Conservation (phyloP, 2,329 filamentous ascomycete species). For the Xylariomycetidae sp. region DNA sequence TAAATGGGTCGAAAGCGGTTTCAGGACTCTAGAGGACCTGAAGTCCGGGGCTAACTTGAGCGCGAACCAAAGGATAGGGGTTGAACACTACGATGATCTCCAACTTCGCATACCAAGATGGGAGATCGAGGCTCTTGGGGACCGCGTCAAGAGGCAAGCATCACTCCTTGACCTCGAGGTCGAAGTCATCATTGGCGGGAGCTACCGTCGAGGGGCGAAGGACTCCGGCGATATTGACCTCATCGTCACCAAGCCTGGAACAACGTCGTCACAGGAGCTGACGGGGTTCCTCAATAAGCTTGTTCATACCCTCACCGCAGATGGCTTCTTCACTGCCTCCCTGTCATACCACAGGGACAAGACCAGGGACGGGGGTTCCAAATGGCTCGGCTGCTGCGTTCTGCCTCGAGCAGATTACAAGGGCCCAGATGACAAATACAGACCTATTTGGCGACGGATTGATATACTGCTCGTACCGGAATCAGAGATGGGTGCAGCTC, state of each 20-base stretch:
- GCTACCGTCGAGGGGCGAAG: conserved; percentile 72
- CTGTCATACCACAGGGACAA: conserved; percentile 52
- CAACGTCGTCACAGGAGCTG: conserved; percentile 48
- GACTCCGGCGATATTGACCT: conserved; percentile 80
- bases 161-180: conserved; percentile 55
- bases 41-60: conserved; percentile 55
- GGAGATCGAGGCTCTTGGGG: conserved; percentile 67
- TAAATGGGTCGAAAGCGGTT: conserved; percentile 71
- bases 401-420: conserved; percentile 43
- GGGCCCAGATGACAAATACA: conserved; percentile 20
- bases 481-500: conserved; percentile 70
- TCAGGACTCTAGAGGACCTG: conserved; percentile 69
- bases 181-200: conserved; percentile 72
- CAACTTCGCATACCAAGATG: conserved; percentile 68
- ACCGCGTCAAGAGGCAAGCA: conserved; percentile 55
- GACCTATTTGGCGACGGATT: conserved; percentile 66
- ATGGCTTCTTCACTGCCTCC: conserved; percentile 62
- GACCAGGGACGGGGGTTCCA: conserved; percentile 53
- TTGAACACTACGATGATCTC: conserved; percentile 77
- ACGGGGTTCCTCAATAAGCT: conserved; percentile 57
- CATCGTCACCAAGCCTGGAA: conserved; percentile 66
- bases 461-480: conserved; percentile 81
- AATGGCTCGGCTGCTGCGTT: conserved; percentile 84
- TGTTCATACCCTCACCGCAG: conserved; percentile 51
- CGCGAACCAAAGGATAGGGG: conserved; percentile 64